Evolutionary conservation across 2,329 filamentous ascomycete genomes (phyloP), one percentile per base, ranked within the genome.

Genomic region (Diplodia corticola): DNA sequence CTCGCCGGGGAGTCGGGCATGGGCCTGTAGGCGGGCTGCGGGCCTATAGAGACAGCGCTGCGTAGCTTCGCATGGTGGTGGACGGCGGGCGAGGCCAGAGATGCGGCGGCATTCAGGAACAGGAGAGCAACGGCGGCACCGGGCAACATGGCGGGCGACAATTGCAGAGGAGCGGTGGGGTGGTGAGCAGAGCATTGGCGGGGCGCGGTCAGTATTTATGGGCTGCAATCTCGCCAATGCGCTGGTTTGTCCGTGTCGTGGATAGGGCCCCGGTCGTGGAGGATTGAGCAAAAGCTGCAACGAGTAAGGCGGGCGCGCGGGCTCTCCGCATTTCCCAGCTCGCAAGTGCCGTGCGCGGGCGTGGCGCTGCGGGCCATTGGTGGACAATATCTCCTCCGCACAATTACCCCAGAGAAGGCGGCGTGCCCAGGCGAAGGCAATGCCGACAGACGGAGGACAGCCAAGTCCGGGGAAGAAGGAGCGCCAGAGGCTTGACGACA

Each of bases 1-100:
- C 80, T 72, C 7, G 69, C 44, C 5, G 77, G 74, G 26, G 78
- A 78, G 5, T 67, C n/a, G 3, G 75, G 75, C 59, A 79, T 73
- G 2, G 73, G 64, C 57, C 74, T 73, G 53, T 73, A 75, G 0
- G 78, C 77, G 33, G 75, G 72, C 46, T 78, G 72, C 5, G 79
- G 79, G 9, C 69, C 68, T 44, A 78, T 72, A 1, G 72, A 68
- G 50, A 78, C 72, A 13, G 74, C 69, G 1, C 78, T 77, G 28
- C 78, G 70, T n/a, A 20, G 40, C 33, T 49, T 51, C 37, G 64
- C 46, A 54, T 26, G 15, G 37, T 53, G 64, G 22, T 60, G 53
- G 24, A 17, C 15, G 1, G 49, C 28, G 17, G 51, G 49, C 20
- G 63, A 44, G 17, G 37, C 50, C 33, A 57, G 15, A 5, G 64